These are phyloP conservation scores for Phytophthora ramorum DNA, from an alignment of 352 stramenopile species.

Conservation along the genomic window DNA sequence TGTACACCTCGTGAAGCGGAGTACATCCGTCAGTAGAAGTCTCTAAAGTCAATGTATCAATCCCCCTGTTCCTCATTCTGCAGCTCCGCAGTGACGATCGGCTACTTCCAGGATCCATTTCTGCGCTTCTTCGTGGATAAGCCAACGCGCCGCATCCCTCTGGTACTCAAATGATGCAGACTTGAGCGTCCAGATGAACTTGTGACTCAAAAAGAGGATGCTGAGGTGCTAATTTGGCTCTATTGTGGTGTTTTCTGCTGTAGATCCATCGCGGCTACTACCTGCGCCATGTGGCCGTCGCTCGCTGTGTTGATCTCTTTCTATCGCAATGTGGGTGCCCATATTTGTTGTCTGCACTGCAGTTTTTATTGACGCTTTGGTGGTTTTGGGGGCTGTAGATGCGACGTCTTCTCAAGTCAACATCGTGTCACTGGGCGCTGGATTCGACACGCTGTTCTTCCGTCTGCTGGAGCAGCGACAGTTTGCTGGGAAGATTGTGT, in stretches of 20 bases:
- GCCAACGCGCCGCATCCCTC: slow-evolving; percentile 66
- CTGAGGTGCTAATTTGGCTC: neutral
- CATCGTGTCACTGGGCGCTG: slow-evolving; percentile 74
- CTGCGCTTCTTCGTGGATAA: slow-evolving; percentile 67
- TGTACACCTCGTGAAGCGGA: neutral
- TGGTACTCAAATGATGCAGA: slow-evolving; percentile 40
- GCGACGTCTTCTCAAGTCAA: slow-evolving; percentile 39
- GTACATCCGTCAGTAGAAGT: slow-evolving; percentile 9
- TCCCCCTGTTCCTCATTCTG: neutral
- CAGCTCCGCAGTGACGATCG: slow-evolving; percentile 66
- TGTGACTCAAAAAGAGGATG: neutral
- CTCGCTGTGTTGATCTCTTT: slow-evolving; percentile 62
- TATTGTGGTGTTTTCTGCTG: neutral
- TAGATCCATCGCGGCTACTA: slow-evolving; percentile 87
- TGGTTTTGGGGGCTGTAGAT: slow-evolving; percentile 20
- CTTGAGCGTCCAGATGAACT: neutral
- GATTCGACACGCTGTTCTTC: slow-evolving; percentile 84
- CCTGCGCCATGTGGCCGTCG: slow-evolving; percentile 65
- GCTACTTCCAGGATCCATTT: slow-evolving; percentile 72
- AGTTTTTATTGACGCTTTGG: slow-evolving; percentile 11
- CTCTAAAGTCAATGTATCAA: slow-evolving; percentile 30
- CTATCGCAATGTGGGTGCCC: slow-evolving; percentile 36
- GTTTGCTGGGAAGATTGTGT: slow-evolving; percentile 33
- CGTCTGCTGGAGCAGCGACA: slow-evolving; percentile 46
- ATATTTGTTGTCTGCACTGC: neutral